Evolutionary conservation across 169 alveolate genomes (phyloP).

Genomic region (Cryptosporidium sp.): DNA sequence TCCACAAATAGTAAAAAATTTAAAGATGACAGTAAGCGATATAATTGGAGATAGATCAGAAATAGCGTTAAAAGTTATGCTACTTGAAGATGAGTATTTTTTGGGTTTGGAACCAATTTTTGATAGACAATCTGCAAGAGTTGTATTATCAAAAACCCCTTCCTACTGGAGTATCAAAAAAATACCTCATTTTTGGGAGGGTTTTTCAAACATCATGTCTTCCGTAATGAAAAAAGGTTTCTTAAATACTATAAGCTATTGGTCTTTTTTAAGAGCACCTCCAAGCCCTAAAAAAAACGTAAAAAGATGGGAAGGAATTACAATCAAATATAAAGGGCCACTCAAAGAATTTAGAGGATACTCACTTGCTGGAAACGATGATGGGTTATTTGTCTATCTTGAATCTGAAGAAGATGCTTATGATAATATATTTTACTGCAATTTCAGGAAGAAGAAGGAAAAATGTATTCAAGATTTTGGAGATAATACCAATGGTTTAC

Average conservation of each 20-base stretch:
- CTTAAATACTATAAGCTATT: slow-evolving; percentile 63
- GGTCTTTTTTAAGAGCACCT: slow-evolving; percentile 72
- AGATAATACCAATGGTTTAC: neutral
- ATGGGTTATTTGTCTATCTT: slow-evolving; percentile 62
- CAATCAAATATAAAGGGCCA: slow-evolving; percentile 65
- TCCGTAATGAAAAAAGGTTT: slow-evolving; percentile 67
- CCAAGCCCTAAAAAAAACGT: slow-evolving; percentile 61
- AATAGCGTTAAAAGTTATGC: slow-evolving; percentile 30
- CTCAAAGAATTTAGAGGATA: slow-evolving; percentile 51
- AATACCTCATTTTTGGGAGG: slow-evolving; percentile 72
- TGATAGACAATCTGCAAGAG: slow-evolving; percentile 66
- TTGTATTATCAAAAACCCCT: slow-evolving; percentile 47
- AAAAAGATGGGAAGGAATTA: slow-evolving; percentile 65
- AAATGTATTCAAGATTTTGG: neutral
- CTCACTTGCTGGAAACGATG: slow-evolving; percentile 65
- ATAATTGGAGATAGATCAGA: slow-evolving; percentile 66
- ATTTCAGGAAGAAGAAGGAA: slow-evolving; percentile 5
- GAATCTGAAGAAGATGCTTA: slow-evolving; percentile 69
- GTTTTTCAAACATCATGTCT: slow-evolving; percentile 57
- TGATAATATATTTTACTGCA: slow-evolving; percentile 63
- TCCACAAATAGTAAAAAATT: neutral
- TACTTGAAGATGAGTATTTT: slow-evolving; percentile 27
- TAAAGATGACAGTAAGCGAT: slow-evolving; percentile 47
- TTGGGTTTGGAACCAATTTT: slow-evolving; percentile 60
- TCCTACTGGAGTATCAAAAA: slow-evolving; percentile 66